Percentiles rank a stretch among this genome's conserved stretches.
Conservation (phyloP, 805 yeast species). For the Saccharomyces eubayanus region DNA sequence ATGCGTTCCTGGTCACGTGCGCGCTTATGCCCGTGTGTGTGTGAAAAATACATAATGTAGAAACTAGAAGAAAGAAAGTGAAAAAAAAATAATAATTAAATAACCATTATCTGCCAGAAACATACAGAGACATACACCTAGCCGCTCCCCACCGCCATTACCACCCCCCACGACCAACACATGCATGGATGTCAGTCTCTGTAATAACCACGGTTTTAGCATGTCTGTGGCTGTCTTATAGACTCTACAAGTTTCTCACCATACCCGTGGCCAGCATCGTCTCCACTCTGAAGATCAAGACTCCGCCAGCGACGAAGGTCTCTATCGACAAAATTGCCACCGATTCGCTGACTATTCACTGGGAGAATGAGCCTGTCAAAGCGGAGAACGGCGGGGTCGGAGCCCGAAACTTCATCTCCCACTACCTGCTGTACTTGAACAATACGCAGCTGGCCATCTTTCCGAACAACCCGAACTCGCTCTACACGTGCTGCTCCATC, state of each 20-base stretch:
- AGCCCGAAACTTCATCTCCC: conserved; percentile 17
- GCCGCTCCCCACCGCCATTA: background rate
- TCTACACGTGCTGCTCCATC: conserved; percentile 30
- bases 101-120: background rate
- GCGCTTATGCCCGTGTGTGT: no score
- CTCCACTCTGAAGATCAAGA: conserved; percentile 21
- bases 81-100: background rate
- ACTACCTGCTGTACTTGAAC: conserved; percentile 26
- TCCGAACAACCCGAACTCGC: conserved; percentile 23
- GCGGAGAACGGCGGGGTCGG: background rate
- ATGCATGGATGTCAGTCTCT: conserved; percentile 3
- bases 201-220: conserved; percentile 5
- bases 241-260: conserved; percentile 23
- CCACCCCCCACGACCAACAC: background rate
- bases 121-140: background rate
- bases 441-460: conserved; percentile 25
- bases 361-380: conserved; percentile 27
- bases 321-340: conserved; percentile 28
- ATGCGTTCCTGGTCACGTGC: background rate
- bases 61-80: no score
- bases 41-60: background rate
- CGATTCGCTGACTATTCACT: conserved; percentile 26
- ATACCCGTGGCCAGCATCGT: conserved; percentile 27
- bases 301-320: conserved; percentile 29
- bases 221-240: conserved; percentile 21